A percentile compares a stretch with the other conserved stretches of the same genome.
Conservation (phyloP, 1,139 yeast species). For the Trichomonascaceae sp. region DNA sequence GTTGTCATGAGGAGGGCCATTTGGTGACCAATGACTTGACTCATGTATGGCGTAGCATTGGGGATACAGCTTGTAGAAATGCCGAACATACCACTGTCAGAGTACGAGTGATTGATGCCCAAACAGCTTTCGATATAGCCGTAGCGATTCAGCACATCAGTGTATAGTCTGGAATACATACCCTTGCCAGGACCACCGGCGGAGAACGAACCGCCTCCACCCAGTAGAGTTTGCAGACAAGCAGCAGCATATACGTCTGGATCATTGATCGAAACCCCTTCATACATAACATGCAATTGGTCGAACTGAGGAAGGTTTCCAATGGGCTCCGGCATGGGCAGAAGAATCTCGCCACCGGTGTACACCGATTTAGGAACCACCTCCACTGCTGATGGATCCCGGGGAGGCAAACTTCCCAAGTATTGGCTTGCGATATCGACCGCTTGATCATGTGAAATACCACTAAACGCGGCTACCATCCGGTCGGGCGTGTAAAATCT, state of each 20-base stretch:
- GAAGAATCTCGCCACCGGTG: conserved; percentile 14
- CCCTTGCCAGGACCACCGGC: conserved; percentile 99
- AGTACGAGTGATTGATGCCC: conserved; percentile 80
- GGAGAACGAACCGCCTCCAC: conserved; percentile 95
- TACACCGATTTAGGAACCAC: conserved; percentile 9
- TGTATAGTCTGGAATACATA: conserved; percentile 89
- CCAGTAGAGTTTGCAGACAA: conserved; percentile 79
- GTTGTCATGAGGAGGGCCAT: conserved; percentile 49
- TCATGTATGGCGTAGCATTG: conserved; percentile 70
- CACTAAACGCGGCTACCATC: conserved; percentile 78
- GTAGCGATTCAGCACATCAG: conserved; percentile 80
- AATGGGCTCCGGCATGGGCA: conserved; percentile 57
- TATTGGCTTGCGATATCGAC: conserved; percentile 47
- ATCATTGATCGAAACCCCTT: conserved; percentile 72
- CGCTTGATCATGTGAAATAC: conserved; percentile 64
- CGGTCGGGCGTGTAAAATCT: conserved; percentile 69
- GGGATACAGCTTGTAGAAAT: conserved; percentile 77
- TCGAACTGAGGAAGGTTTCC: conserved; percentile 71
- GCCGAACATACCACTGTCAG: conserved; percentile 87
- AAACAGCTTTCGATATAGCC: conserved; percentile 85
- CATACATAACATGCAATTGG: conserved; percentile 79
- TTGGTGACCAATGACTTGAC: conserved; percentile 72
- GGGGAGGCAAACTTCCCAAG: conserved; percentile 45
- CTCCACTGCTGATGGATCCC: conserved; percentile 6
- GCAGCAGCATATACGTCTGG: conserved; percentile 89